A percentile compares a stretch with the other conserved stretches of the same genome.
Evolutionary conservation across 2,329 filamentous ascomycete species (phyloP).

Genomic region (Myriangium duriaei): DNA sequence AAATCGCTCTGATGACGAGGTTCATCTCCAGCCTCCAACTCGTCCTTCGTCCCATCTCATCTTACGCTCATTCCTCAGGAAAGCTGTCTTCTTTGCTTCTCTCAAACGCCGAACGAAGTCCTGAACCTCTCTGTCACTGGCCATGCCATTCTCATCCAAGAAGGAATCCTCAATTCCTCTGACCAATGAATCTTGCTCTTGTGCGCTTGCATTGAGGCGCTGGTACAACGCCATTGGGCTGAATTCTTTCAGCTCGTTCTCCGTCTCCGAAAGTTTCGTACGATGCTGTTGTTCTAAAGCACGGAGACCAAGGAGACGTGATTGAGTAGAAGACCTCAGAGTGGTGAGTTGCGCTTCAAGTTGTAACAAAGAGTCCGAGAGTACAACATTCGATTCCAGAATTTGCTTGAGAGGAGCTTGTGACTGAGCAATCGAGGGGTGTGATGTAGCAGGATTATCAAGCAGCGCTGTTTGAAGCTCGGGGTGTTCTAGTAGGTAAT

Average conservation of each 20-base stretch:
- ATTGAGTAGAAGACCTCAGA: conserved; percentile 60
- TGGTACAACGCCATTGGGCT: conserved; percentile 79
- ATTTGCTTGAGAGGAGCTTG: conserved; percentile 52
- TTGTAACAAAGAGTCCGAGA: conserved; percentile 50
- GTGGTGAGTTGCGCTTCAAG: conserved; percentile 47
- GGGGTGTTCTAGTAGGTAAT: conserved; percentile 52
- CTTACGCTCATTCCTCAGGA: conserved; percentile 73
- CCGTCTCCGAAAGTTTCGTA: conserved; percentile 79
- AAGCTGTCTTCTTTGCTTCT: conserved; percentile 66
- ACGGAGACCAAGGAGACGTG: conserved; percentile 69
- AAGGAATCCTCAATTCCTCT: conserved; percentile 86
- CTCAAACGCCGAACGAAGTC: conserved; percentile 78
- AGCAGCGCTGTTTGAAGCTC: conserved; percentile 62
- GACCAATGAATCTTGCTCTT: conserved; percentile 73
- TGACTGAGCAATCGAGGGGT: conserved; percentile 58
- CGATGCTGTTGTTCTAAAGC: conserved; percentile 88
- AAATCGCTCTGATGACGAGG: no score
- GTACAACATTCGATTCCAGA: conserved; percentile 57
- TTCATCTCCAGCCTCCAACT: conserved; percentile 83
- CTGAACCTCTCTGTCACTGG: conserved; percentile 66
- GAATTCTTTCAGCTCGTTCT: conserved; percentile 70
- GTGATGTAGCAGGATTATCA: conserved; percentile 51
- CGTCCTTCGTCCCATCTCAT: conserved; percentile 92
- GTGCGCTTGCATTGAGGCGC: conserved; percentile 59
- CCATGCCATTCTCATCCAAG: conserved; percentile 51